Conservation (phyloP, 2,329 filamentous ascomycete species). For the Exophiala aquamarina region DNA sequence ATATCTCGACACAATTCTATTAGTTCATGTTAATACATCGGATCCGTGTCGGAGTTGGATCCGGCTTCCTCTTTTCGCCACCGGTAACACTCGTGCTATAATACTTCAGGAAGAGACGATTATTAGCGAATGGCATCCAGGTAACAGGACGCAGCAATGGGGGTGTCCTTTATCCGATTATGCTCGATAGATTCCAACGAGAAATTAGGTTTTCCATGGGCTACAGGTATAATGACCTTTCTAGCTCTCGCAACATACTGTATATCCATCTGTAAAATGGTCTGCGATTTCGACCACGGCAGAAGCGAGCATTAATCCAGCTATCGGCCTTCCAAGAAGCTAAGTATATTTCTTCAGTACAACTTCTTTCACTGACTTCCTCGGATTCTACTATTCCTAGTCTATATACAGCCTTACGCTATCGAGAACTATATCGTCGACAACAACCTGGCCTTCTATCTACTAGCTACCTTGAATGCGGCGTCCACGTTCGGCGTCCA, state of each 20-base stretch:
- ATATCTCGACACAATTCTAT: slow-evolving; percentile 53
- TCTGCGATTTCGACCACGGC: slow-evolving; percentile 35
- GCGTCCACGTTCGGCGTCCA: slow-evolving; percentile 28
- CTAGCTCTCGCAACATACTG: slow-evolving; percentile 30
- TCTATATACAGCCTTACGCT: slow-evolving; percentile 32
- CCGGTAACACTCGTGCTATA: slow-evolving; percentile 31
- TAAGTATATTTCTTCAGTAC: slow-evolving; percentile 41
- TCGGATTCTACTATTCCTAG: slow-evolving; percentile 44
- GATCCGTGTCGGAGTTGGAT: slow-evolving; percentile 52
- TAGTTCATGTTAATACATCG: slow-evolving; percentile 57
- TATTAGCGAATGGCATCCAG: slow-evolving; percentile 54
- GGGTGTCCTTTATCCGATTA: slow-evolving; percentile 62
- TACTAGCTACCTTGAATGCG: slow-evolving; percentile 35
- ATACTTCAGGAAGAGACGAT: slow-evolving; percentile 43
- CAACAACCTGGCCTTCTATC: slow-evolving; percentile 27
- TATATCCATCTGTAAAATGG: slow-evolving; percentile 7
- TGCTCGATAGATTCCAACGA: slow-evolving; percentile 56
- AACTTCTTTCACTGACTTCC: slow-evolving; percentile 55
- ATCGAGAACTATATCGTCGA: slow-evolving; percentile 30
- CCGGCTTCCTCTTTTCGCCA: slow-evolving; percentile 51
- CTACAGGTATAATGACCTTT: slow-evolving; percentile 49
- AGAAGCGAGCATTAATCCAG: slow-evolving; percentile 43
- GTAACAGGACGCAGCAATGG: slow-evolving; percentile 56
- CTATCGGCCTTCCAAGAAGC: slow-evolving; percentile 43
- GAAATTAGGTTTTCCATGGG: slow-evolving; percentile 57